phyloP scores from a whole-genome alignment of 148 eudicot species.

The Vaccinium macrocarpon region DNA sequence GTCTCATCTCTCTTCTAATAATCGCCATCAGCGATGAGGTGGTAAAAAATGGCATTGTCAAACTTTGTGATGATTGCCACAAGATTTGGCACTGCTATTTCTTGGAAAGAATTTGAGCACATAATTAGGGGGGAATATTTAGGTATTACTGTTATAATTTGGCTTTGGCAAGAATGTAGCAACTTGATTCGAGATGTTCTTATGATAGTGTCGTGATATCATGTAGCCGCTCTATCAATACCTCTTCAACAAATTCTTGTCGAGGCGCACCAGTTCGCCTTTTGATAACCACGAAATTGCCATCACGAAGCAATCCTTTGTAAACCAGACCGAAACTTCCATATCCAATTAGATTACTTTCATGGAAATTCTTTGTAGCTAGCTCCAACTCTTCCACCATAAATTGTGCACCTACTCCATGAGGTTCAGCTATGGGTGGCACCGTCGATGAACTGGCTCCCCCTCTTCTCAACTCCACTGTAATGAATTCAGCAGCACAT shows the following conservation, averaged over 20 bases:
- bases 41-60: background rate
- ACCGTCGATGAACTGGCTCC: slow-evolving; percentile 19
- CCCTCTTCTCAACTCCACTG: slow-evolving; percentile 34
- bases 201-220: background rate
- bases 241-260: slow-evolving; percentile 41
- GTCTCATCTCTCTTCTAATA: background rate
- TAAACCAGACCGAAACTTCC: slow-evolving; percentile 48
- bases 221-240: slow-evolving; percentile 10
- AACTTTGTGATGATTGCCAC: background rate
- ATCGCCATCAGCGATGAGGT: background rate
- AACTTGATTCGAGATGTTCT: background rate
- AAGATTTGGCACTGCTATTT: background rate
- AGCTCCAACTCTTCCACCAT: slow-evolving; percentile 41
- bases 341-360: slow-evolving; percentile 37
- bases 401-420: slow-evolving; percentile 30
- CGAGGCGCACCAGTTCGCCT: slow-evolving; percentile 30
- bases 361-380: slow-evolving; percentile 38
- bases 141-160: background rate
- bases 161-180: background rate
- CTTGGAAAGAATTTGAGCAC: background rate
- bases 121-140: background rate
- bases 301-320: slow-evolving; percentile 47
- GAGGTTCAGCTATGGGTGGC: slow-evolving; percentile 24
- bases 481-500: slow-evolving; percentile 14
- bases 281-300: slow-evolving; percentile 48